These are phyloP conservation scores for Pulveroboletus sp. DNA, from an alignment of 768 basidiomycete genomes.

Conservation along the genomic window DNA sequence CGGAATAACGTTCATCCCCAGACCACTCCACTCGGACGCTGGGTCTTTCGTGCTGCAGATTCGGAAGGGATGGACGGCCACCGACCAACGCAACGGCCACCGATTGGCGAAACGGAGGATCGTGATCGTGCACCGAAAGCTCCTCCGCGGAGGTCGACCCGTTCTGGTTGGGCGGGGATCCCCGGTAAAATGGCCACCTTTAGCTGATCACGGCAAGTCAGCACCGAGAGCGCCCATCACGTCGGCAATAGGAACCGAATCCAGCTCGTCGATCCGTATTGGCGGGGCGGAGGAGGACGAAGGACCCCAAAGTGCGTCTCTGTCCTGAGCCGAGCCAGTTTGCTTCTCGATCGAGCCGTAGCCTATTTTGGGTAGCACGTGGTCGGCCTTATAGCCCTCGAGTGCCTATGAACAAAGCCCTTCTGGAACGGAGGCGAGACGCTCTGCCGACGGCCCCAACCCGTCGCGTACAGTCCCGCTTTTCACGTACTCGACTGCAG, in stretches of 20 bases:
- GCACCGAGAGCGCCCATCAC: constrained; percentile 15
- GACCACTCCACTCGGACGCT: background rate
- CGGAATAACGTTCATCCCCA: constrained; percentile 16
- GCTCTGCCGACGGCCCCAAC: constrained; percentile 19
- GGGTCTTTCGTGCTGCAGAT: constrained; percentile 6
- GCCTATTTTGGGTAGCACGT: constrained; percentile 15
- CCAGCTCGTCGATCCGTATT: constrained; percentile 16
- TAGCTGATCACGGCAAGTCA: constrained; percentile 1
- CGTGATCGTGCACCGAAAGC: background rate
- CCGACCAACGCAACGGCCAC: background rate
- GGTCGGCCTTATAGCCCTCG: background rate
- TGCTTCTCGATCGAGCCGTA: background rate
- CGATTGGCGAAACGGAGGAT: constrained; percentile 8
- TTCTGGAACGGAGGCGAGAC: constrained; percentile 20
- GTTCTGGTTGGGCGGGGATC: constrained; percentile 4
- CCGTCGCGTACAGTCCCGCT: constrained; percentile 18
- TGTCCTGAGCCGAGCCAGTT: constrained; percentile 20
- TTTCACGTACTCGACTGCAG: constrained; percentile 23
- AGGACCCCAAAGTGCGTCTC: constrained; percentile 24
- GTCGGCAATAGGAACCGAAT: constrained; percentile 11
- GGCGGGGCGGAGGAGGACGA: constrained; percentile 8
- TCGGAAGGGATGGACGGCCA: constrained; percentile 5
- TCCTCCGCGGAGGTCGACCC: constrained; percentile 21
- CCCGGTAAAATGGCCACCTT: constrained; percentile 9
- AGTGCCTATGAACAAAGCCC: constrained; percentile 5